Conservation (phyloP, 1,139 yeast species). For the Debaryomycetaceae sp. region DNA sequence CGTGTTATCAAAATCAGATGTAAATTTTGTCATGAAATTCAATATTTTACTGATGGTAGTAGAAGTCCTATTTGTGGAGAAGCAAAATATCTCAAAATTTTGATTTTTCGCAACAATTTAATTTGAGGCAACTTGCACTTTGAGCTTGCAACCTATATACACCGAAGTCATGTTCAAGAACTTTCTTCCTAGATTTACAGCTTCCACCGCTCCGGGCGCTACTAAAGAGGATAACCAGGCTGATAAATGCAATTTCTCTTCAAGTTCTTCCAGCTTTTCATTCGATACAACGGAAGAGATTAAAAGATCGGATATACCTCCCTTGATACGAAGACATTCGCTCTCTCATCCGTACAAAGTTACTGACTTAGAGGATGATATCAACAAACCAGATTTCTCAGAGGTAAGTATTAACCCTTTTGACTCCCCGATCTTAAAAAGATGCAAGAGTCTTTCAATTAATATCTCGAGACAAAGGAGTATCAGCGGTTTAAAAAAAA, state of each 20-base stretch:
- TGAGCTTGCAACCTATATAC: too few species aligned
- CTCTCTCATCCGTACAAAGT: conserved; percentile 6
- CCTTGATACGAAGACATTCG: conserved; percentile 7
- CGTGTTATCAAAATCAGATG: neutral
- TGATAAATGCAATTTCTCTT: neutral
- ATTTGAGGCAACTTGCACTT: neutral
- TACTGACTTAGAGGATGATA: conserved; percentile 6
- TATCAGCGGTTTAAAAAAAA: conserved; percentile 6
- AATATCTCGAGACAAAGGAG: conserved; percentile 6
- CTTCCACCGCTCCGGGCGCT: neutral
- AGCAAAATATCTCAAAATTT: neutral
- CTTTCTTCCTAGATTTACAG: neutral
- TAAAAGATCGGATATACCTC: conserved; percentile 4
- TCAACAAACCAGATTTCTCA: conserved; percentile 5
- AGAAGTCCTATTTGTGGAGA: neutral
- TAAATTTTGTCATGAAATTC: neutral
- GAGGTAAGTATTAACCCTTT: conserved; percentile 11
- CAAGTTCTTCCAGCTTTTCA: conserved; percentile 2
- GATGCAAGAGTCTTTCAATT: conserved; percentile 9
- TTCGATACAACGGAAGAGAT: conserved; percentile 3
- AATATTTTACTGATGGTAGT: neutral
- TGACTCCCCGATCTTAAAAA: conserved; percentile 6
- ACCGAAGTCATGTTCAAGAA: neutral
- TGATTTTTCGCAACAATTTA: neutral
- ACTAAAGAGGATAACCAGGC: neutral